phyloP scores from a whole-genome alignment of 495 filamentous ascomycete genomes.

The Penicillium bovifimosum region DNA sequence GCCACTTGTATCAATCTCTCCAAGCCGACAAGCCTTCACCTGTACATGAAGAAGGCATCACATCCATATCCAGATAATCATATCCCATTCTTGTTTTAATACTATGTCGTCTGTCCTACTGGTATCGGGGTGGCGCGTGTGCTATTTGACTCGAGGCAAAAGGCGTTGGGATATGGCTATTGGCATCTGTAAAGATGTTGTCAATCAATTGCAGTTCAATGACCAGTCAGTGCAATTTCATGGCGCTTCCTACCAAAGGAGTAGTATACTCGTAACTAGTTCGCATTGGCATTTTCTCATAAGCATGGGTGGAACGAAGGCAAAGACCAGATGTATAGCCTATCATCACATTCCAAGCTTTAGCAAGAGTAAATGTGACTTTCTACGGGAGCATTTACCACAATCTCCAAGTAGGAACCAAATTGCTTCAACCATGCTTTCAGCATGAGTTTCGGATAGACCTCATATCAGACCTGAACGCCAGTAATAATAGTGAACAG shows the following conservation, averaged over 20 bases:
- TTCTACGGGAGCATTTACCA: not conserved
- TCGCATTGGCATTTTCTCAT: not conserved
- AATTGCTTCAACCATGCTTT: conserved; percentile 1
- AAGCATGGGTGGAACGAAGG: too few species aligned
- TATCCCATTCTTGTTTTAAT: conserved; percentile 5
- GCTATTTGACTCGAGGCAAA: not conserved
- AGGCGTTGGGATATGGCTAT: conserved; percentile 5
- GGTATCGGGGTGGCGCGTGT: conserved; percentile 13
- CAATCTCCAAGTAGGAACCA: not conserved
- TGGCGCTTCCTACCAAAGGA: not conserved
- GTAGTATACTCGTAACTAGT: not conserved
- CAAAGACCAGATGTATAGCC: too few species aligned
- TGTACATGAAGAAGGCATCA: not conserved
- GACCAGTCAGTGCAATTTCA: not conserved
- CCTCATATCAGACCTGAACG: not conserved
- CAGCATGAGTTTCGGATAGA: not conserved
- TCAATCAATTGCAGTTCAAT: not conserved
- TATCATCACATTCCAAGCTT: too few species aligned
- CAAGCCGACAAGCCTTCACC: not conserved
- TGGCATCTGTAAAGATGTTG: conserved; percentile 7
- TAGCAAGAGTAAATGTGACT: too few species aligned
- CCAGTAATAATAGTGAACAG: conserved; percentile 8
- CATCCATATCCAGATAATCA: not conserved
- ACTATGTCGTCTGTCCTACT: conserved; percentile 3
- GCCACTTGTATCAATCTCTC: not conserved